Evolutionary conservation across 192 early-diverging fungal genomes (phyloP), one percentile per base, ranked within the genome.

Genomic region (Glomus cerebriforme): DNA sequence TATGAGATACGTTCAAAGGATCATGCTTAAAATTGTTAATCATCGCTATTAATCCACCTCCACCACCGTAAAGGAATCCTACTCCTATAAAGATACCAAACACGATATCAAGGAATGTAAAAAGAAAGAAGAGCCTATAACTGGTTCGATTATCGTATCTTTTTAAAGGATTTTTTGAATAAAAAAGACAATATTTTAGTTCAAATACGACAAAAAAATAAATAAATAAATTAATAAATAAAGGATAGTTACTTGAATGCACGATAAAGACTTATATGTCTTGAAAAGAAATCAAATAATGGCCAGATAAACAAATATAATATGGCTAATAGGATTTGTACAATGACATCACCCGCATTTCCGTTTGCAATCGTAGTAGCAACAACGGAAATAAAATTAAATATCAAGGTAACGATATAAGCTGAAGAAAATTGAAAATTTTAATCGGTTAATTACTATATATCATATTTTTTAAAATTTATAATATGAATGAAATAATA

Each of bases 171-270:
- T n/a, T n/a, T 24, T 32, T 22, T 12, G 15, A 43, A 2, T 9
- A 69, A 12, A 69, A n/a, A 3, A 7, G 24, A 19, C 9, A 15
- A 35, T 69, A 71, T 71, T 1, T 71, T 70, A 24, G 29, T 64
- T 29, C 0, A 2, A 47, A 5, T 0, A 37, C 4, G 1, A 19
- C 5, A 4, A 71, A 19, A 32, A 35, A 6, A 13, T 22, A 27
- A 71, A 71, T 19, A 15, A 26, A 26, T 37, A 13, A 13, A 47
- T 24, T 45, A 6, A 15, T n/a, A n/a, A n/a, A n/a, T n/a, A n/a
- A n/a, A n/a, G n/a, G n/a, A 27, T 47, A 70, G 12, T 71, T 71
- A 71, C 69, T 71, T 71, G 37, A 37, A 71, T 24, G 37, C 69
- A 2, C 12, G 12, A 39, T 71, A 71, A 5, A 71, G 35, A 27